Conservation (phyloP, 768 basidiomycete species). For the Termitomyces sp. region DNA sequence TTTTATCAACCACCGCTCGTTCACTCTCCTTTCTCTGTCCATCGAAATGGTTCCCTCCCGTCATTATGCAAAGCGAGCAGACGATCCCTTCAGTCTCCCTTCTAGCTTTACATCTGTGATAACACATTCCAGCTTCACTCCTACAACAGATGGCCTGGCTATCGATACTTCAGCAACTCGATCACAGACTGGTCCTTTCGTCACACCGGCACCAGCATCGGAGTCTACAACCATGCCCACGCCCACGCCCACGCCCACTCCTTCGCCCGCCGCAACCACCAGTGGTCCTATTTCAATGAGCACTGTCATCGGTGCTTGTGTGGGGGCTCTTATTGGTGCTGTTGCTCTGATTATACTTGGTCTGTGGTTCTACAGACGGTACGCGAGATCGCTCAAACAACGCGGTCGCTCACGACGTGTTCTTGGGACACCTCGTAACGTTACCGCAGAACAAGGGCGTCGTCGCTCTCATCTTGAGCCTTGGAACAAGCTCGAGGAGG, state of each 20-base stretch:
- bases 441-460: slow-evolving; percentile 34
- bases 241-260: slow-evolving; percentile 6
- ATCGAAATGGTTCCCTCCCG: slow-evolving; percentile 8
- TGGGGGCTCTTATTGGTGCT: slow-evolving; percentile 55
- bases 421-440: slow-evolving; percentile 30
- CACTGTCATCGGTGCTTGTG: slow-evolving; percentile 59
- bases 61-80: slow-evolving; percentile 12
- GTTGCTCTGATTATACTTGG: slow-evolving; percentile 45
- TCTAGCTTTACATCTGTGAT: slow-evolving; percentile 13
- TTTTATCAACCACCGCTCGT: slow-evolving; percentile 12
- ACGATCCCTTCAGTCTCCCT: slow-evolving; percentile 8
- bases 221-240: not conserved
- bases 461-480: slow-evolving; percentile 42
- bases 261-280: slow-evolving; percentile 18
- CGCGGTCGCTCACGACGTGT: slow-evolving; percentile 22
- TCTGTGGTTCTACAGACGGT: slow-evolving; percentile 51
- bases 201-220: not conserved
- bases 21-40: slow-evolving; percentile 2
- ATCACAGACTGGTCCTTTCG: slow-evolving; percentile 1
- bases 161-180: slow-evolving; percentile 10
- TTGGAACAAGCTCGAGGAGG: slow-evolving; percentile 58
- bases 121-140: slow-evolving; percentile 2
- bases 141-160: slow-evolving; percentile 9
- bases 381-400: slow-evolving; percentile 34
- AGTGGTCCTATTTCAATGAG: slow-evolving; percentile 35